Conservation (phyloP, 257 asterid genomes). For the Nicotiana obtusifolia region DNA sequence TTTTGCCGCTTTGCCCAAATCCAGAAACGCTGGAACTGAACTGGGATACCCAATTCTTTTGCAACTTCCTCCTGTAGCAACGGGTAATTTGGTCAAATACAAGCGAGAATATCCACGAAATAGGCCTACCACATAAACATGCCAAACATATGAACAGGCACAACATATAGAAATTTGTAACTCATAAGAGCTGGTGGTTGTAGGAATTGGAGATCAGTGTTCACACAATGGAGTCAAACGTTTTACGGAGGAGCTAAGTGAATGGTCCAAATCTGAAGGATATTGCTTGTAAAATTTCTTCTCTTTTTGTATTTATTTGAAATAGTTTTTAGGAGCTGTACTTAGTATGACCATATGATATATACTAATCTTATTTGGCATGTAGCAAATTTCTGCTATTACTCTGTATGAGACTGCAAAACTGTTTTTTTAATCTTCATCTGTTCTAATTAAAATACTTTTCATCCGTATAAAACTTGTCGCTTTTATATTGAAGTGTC, state of each 20-base stretch:
- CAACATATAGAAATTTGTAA: neutral
- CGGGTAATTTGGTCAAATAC: neutral
- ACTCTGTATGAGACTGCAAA: neutral
- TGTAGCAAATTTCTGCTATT: neutral
- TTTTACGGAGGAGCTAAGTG: constrained; percentile 62
- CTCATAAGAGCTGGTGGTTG: neutral
- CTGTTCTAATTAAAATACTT: too few species aligned
- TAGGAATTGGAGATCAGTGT: constrained; percentile 96
- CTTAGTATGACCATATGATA: neutral
- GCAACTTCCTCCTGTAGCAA: constrained; percentile 86
- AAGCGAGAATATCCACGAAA: neutral
- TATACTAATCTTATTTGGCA: neutral
- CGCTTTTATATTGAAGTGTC: too few species aligned
- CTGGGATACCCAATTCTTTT: constrained; percentile 77
- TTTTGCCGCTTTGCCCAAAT: constrained; percentile 97
- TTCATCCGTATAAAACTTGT: neutral
- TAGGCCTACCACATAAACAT: neutral
- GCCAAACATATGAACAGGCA: neutral
- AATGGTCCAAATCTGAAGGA: constrained; percentile 64
- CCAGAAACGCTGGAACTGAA: constrained; percentile 91
- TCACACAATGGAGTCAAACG: constrained; percentile 61
- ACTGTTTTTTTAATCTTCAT: neutral
- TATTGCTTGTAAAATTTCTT: constrained; percentile 54
- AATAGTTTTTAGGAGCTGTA: neutral
- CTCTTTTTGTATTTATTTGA: neutral